phyloP scores from a whole-genome alignment of 2,329 filamentous ascomycete species.

The Aspergillus tanneri region DNA sequence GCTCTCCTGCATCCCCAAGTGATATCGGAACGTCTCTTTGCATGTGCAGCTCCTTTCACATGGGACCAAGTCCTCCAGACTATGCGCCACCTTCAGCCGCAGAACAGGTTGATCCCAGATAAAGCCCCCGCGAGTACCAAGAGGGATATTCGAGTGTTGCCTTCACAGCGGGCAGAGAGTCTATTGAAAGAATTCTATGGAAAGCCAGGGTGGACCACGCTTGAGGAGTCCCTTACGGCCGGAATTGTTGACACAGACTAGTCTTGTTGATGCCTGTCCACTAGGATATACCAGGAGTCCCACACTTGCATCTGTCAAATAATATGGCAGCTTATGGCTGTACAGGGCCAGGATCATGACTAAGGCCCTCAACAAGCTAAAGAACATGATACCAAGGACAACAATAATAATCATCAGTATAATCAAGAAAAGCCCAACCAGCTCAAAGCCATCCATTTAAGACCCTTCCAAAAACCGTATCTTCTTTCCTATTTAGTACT shows the following conservation, averaged over 20 bases:
- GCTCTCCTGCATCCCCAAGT: conserved; percentile 51
- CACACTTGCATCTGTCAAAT: too few relatives aligned
- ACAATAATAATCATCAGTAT: too few relatives aligned
- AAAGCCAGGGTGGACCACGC: conserved; percentile 25
- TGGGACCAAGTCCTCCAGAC: conserved; percentile 46
- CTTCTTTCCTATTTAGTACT: too few relatives aligned
- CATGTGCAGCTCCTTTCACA: conserved; percentile 49
- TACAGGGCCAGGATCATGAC: too few relatives aligned
- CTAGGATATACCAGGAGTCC: too few relatives aligned
- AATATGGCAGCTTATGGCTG: too few relatives aligned
- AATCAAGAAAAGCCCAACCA: background rate
- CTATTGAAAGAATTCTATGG: conserved; percentile 32
- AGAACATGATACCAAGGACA: too few relatives aligned
- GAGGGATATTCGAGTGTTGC: conserved; percentile 27
- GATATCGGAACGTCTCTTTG: conserved; percentile 54
- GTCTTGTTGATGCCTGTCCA: too few relatives aligned
- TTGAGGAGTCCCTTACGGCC: conserved; percentile 26
- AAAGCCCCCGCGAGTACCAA: conserved; percentile 23
- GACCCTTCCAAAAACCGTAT: too few relatives aligned
- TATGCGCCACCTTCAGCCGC: conserved; percentile 42
- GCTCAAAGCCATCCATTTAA: background rate
- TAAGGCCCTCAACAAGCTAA: too few relatives aligned
- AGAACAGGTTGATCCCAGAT: conserved; percentile 33
- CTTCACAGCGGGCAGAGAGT: conserved; percentile 26
- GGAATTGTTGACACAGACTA: conserved; percentile 12